Base-by-base conservation (phyloP, 192 early-diverging fungal genomes). In the Mortierella antarctica region DNA sequence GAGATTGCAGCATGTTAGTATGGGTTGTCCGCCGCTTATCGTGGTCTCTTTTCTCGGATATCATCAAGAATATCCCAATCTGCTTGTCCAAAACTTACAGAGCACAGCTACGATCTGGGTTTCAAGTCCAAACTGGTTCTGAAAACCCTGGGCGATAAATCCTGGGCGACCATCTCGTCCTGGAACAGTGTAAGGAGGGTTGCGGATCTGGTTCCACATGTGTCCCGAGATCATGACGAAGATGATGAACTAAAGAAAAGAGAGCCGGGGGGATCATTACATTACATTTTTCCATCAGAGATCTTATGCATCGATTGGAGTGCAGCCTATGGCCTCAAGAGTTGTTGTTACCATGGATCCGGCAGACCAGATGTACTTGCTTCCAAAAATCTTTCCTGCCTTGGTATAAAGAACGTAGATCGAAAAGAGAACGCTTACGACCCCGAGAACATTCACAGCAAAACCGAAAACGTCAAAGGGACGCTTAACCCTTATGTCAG, bases 151-250 rank as follows among this genome's bases (percentile, higher is more conserved):
- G 5, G 91, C 90, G 65, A 95, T 86, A 48, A 91, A 86, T 31
- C 85, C 86, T 18, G 90, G 73, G 45, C 86, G 74, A 23, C 91
- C 91, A 47, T 90, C 78, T 2, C 82, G 68, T 23, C 67, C 67
- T 1, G 87, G 82, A 23, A 83, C 85, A 12, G 88, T 83, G 64
- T 92, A 94, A 50, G 92, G 92, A 4, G 94, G 88, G 18, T 82
- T 84, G 39, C 94, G 92, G 65, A 95, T 95, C 61, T 90, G 88
- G 77, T 95, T 95, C 92, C 92, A 95, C 94, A 95, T 95, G 66
- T 92, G 89, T 56, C 94, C 94, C 40, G 92, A 92, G 59, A 87
- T 92, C 88, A 93, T 92, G 60, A 91, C 70, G 17, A 93, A 80
- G 57, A 92, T 90, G 23, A 80, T 87, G 17, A 87, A 63, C 90